phyloP scores from a whole-genome alignment of 169 alveolate species.

The Besnoitia besnoiti region DNA sequence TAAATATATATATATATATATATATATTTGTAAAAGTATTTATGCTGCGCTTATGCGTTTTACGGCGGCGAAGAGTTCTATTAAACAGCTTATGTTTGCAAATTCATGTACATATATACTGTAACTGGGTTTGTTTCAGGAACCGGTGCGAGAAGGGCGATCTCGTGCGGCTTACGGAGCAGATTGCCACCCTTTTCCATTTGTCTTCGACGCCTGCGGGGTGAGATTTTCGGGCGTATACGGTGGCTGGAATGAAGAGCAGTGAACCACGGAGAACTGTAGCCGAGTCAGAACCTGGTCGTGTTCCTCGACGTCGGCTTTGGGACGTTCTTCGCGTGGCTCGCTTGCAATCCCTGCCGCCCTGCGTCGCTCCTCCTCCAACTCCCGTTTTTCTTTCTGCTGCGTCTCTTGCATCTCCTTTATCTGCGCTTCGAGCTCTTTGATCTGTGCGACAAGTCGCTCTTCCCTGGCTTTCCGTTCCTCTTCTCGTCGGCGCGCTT shows the following conservation, averaged over 20 bases:
- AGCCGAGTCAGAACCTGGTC: not conserved
- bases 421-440: not conserved
- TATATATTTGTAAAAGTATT: too few relatives aligned
- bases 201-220: not conserved
- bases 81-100: too few relatives aligned
- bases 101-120: not conserved
- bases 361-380: not conserved
- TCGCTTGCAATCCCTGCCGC: too few relatives aligned
- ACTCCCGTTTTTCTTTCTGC: not conserved
- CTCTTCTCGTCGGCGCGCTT: not conserved
- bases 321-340: not conserved
- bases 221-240: not conserved
- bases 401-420: not conserved
- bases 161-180: not conserved
- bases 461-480: not conserved
- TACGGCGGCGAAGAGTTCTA: too few relatives aligned
- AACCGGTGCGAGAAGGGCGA: not conserved
- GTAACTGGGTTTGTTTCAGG: not conserved
- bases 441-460: not conserved
- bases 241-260: constrained; percentile 21
- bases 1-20: too few relatives aligned
- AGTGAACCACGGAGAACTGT: not conserved
- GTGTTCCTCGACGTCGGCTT: not conserved
- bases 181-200: constrained; percentile 20
- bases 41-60: too few relatives aligned